Evolutionary conservation across 495 filamentous ascomycete genomes (phyloP).

Genomic region (Neurospora tetrasperma): DNA sequence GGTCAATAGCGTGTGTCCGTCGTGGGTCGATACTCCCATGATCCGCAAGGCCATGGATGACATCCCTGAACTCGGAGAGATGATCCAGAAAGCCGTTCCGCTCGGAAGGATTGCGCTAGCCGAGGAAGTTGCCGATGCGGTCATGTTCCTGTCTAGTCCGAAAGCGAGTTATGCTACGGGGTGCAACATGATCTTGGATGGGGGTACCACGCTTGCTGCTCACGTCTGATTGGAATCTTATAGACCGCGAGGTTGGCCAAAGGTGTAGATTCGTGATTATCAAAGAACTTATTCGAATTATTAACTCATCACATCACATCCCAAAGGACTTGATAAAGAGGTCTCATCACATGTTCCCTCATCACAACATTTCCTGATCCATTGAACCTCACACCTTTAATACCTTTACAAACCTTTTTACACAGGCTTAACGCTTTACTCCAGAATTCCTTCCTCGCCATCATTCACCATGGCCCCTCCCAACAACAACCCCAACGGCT

Average conservation of each 20-base stretch:
- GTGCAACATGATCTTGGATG: not conserved
- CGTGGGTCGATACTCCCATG: not conserved
- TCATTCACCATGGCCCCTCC: not conserved
- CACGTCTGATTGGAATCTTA: not conserved
- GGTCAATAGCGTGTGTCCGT: not conserved
- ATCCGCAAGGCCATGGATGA: not conserved
- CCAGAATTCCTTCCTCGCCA: not conserved
- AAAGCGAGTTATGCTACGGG: not conserved
- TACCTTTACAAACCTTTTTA: not conserved
- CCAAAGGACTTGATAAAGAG: not conserved
- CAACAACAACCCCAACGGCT: not conserved
- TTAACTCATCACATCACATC: no score
- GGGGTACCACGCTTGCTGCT: not conserved
- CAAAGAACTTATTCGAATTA: not conserved
- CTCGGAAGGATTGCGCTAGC: not conserved
- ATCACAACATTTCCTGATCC: not conserved
- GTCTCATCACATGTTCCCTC: not conserved
- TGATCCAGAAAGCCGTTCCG: not conserved
- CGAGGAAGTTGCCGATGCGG: not conserved
- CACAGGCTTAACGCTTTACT: not conserved
- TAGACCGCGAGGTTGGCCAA: not conserved
- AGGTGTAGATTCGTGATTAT: not conserved
- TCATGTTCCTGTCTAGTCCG: not conserved
- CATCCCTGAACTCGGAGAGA: not conserved
- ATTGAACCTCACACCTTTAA: not conserved